These are phyloP conservation scores for Trifolium subterraneum DNA, from an alignment of 306 rosid species.

Conservation along the genomic window DNA sequence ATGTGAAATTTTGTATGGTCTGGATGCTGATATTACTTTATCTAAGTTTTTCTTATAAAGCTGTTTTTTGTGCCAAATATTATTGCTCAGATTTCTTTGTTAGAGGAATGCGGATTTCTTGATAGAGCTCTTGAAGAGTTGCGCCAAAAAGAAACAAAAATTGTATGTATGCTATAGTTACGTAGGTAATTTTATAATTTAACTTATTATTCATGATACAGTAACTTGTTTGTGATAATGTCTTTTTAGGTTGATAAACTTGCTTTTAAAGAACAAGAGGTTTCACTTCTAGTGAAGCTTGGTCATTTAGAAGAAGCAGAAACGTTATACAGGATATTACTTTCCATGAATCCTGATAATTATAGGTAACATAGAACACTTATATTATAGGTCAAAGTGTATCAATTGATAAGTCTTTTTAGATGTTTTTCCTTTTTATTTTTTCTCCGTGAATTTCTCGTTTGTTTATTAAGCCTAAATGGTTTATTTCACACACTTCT, in stretches of 20 bases:
- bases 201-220: slow-evolving; percentile 32
- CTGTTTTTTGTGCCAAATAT: slow-evolving; percentile 5
- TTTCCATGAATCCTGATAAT: slow-evolving; percentile 89
- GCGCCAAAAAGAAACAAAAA: slow-evolving; percentile 64
- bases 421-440: not conserved
- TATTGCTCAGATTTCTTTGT: slow-evolving; percentile 67
- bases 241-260: slow-evolving; percentile 80
- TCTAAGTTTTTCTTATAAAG: not conserved
- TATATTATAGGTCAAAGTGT: slow-evolving; percentile 34
- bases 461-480: not conserved
- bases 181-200: slow-evolving; percentile 32
- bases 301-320: slow-evolving; percentile 75
- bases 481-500: no score
- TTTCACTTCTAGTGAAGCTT: slow-evolving; percentile 82
- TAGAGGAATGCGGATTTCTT: slow-evolving; percentile 72
- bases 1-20: not conserved
- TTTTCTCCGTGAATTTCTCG: not conserved
- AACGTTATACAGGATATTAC: slow-evolving; percentile 66
- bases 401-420: slow-evolving; percentile 27
- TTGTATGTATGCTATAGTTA: slow-evolving; percentile 59
- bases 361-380: slow-evolving; percentile 61
- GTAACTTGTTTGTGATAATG: slow-evolving; percentile 43
- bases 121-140: slow-evolving; percentile 86
- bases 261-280: slow-evolving; percentile 80
- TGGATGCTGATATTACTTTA: slow-evolving; percentile 22